These are phyloP conservation scores for Trichoderma lentiforme DNA, from an alignment of 2,329 filamentous ascomycete genomes.

Conservation along the genomic window DNA sequence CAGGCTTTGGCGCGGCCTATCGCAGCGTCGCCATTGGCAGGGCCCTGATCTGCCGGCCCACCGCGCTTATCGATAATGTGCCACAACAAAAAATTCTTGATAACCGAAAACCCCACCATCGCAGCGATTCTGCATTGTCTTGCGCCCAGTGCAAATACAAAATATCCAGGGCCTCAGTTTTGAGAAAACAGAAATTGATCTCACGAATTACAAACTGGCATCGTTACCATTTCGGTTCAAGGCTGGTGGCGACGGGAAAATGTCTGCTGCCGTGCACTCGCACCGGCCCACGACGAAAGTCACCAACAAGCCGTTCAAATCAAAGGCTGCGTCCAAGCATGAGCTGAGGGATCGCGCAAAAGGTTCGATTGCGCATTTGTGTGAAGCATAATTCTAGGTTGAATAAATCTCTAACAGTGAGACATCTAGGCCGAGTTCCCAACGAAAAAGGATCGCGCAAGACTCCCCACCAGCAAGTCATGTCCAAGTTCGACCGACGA, in stretches of 20 bases:
- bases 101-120: constrained; percentile 39
- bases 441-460: constrained; percentile 72
- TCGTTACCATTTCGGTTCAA: constrained; percentile 85
- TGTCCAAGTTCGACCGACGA: constrained; percentile 93
- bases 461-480: constrained; percentile 91
- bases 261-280: constrained; percentile 76
- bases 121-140: constrained; percentile 14
- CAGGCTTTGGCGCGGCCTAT: constrained; percentile 25
- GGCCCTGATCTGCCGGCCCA: neutral
- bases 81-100: constrained; percentile 38
- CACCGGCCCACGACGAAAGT: constrained; percentile 91
- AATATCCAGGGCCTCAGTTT: neutral
- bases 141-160: neutral
- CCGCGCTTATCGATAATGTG: constrained; percentile 35
- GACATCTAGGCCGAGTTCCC: constrained; percentile 66
- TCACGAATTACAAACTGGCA: constrained; percentile 52
- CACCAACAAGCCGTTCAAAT: constrained; percentile 87
- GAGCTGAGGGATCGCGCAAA: constrained; percentile 81
- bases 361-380: constrained; percentile 48
- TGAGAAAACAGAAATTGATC: neutral
- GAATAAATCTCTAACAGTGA: neutral
- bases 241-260: constrained; percentile 68
- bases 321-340: constrained; percentile 83
- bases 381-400: neutral
- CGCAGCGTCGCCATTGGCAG: constrained; percentile 28